Evolutionary conservation across 1,284 basidiomycete genomes (phyloP), one percentile per base, ranked within the genome.

Genomic region (Cystobasidium pallidum): DNA sequence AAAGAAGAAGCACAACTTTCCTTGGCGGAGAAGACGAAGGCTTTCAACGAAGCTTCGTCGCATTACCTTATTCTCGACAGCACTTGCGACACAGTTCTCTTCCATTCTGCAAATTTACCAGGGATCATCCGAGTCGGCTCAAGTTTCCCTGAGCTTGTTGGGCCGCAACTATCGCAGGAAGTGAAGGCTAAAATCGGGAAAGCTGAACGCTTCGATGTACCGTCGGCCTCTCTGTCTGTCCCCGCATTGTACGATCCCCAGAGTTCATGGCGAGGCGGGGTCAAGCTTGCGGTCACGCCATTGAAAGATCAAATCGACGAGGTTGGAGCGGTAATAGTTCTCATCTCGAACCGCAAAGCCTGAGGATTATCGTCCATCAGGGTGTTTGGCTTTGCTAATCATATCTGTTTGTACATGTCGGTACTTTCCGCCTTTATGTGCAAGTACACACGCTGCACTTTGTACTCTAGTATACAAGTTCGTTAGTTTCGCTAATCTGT

Each of bases 221-320:
- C 21, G n/a, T 63, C 59, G 1, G 68, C 59, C 1, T 45, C 47
- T 21, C 34, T 71, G 28, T 24, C 28, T 21, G 39, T 71, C 32
- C 45, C 49, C 10, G 36, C 24, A 15, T 11, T 30, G 8, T 17
- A 57, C 30, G 59, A 71, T 32, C 61, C 49, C 17, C n/a, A 54
- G 24, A 32, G 36, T 8, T 13, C 55, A 24, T 71, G 68, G 68
- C 45, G 49, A 10, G 36, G 34, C 17, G 68, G 68, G 32, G 68
- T 71, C 26, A 47, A 54, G 36, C 32, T 71, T 24, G 61, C 57
- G 7, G 17, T 71, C 19, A 71, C 68, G 7, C 68, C 68, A 30
- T 39, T 71, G 19, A 71, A 71, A 55, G 68, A 71, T 32, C 68
- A 71, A 47, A 71, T 71, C 34, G 51, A 71, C 34, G 68, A 71